Conservation (phyloP, 345 rosid species). For the Lumnitzera littorea region DNA sequence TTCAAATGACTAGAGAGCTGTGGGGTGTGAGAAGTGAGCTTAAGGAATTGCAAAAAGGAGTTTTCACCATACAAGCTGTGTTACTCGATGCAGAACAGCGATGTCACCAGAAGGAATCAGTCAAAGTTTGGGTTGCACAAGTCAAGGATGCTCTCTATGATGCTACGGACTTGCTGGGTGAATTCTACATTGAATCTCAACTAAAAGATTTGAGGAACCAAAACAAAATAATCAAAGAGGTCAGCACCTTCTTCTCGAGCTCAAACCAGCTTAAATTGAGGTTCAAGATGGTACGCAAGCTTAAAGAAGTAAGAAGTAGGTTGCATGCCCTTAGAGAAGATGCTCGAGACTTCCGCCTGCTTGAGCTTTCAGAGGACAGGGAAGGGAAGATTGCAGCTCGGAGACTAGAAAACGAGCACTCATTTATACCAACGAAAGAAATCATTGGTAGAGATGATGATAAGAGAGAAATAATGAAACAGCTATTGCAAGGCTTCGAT, state of each 20-base stretch:
- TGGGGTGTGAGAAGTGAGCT: constrained; percentile 6
- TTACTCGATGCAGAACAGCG: constrained; percentile 14
- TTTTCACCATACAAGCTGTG: too few relatives aligned
- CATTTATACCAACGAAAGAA: background rate
- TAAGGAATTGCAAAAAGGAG: background rate
- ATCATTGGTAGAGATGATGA: constrained; percentile 3
- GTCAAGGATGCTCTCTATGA: constrained; percentile 21
- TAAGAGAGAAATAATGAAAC: background rate
- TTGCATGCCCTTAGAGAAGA: background rate
- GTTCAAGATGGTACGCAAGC: background rate
- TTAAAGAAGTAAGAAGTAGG: background rate
- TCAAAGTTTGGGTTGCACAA: constrained; percentile 22
- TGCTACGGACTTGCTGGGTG: constrained; percentile 29
- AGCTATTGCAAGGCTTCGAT: background rate
- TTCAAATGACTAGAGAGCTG: background rate
- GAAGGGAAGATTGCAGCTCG: background rate
- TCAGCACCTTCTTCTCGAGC: constrained; percentile 9
- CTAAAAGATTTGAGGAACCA: background rate
- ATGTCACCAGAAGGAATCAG: background rate
- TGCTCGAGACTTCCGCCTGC: background rate
- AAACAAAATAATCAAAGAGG: background rate
- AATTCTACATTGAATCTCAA: constrained; percentile 9
- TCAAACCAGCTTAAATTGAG: background rate
- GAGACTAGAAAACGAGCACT: constrained; percentile 1
- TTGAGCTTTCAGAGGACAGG: background rate